Evolutionary conservation across 306 rosid species (phyloP), one percentile per base, ranked within the genome.

Genomic region (Alnus rubra): DNA sequence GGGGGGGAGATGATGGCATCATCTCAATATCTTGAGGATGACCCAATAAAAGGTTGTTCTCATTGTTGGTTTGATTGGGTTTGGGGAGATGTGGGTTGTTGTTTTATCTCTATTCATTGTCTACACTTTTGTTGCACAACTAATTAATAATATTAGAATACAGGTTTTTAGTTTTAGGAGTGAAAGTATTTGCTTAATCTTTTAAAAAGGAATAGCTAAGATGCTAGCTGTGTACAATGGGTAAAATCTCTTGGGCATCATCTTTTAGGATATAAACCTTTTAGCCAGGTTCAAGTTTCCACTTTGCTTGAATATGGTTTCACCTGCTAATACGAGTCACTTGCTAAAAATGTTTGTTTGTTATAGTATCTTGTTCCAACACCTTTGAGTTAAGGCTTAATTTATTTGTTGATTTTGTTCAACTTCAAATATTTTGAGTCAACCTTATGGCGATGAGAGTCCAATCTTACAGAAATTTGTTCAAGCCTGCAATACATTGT

Each of bases 401-500:
- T 18, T 16, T 2, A 55, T 55, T 55, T 16, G 62, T n/a, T 8
- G 52, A 10, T 49, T 52, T 55, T 55, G 30, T 55, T 55, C 9
- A n/a, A 55, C 62, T 55, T 55, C 62, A 55, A n/a, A 55, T n/a
- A 18, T 55, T n/a, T 55, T 55, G 9, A 55, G 62, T 55, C 62
- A 55, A 5, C 30, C 62, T 55, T 55, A 16, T 55, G 62, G n/a
- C 7, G 28, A n/a, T 49, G 52, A 49, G 1, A 6, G 4, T 45
- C 9, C 49, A 45, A 5, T 33, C 9, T 16, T 53, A 18, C 58
- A 16, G n/a, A 14, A 55, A 55, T n/a, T 55, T 55, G 9, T 55
- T n/a, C 62, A 11, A n/a, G 28, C 62, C 62, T 16, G 62, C 30
- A 16, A 8, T 55, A 55, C 19, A 4, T 23, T 8, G 15, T 28